Conservation (phyloP, 2,329 filamentous ascomycete species). For the Colletotrichum sp. region DNA sequence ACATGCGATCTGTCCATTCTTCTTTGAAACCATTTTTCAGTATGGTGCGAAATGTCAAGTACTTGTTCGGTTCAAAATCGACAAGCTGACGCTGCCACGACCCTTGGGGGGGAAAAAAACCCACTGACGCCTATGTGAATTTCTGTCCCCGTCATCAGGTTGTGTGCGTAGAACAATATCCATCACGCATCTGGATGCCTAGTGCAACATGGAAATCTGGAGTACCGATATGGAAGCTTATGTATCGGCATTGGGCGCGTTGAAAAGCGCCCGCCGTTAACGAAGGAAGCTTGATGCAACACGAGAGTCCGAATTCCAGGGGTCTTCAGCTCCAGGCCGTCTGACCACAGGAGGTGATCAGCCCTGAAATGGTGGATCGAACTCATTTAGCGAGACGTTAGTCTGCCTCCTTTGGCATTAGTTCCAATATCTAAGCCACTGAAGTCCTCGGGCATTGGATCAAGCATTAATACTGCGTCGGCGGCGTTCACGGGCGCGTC, state of each 20-base stretch:
- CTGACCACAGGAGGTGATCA: not conserved
- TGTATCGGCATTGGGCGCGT: not conserved
- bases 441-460: not conserved
- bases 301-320: not conserved
- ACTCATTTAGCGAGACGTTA: not conserved
- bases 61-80: not conserved
- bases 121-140: not conserved
- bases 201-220: not conserved
- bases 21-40: accelerated
- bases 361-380: not conserved
- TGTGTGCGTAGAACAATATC: not conserved
- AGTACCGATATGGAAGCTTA: not conserved
- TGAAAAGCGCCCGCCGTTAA: not conserved
- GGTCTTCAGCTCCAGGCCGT: not conserved
- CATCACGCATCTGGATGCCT: not conserved
- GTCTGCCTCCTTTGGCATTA: not conserved
- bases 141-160: not conserved
- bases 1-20: not conserved
- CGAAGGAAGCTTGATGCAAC: not conserved
- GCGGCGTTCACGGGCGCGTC: not conserved
- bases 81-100: not conserved
- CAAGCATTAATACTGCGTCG: not conserved
- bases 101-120: not conserved
- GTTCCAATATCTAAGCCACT: not conserved
- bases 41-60: not conserved